These are phyloP conservation scores for Bryum argenteum DNA, from an alignment of 225 moss, liverwort and hornwort species.

Conservation along the genomic window DNA sequence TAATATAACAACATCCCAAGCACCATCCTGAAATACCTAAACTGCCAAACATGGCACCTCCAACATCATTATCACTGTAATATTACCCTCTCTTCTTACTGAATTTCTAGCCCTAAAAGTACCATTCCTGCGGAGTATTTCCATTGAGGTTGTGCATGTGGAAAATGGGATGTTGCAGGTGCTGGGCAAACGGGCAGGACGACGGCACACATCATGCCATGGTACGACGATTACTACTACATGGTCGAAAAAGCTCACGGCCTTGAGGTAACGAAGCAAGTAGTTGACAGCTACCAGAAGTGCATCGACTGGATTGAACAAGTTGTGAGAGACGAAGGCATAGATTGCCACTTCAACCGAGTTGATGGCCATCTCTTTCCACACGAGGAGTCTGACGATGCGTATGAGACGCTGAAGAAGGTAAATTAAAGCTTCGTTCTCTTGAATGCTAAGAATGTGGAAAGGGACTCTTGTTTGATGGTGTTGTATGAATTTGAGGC, in stretches of 20 bases:
- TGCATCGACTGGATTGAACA: slow-evolving; percentile 49
- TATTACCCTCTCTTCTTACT: too few relatives aligned
- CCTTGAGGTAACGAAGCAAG: slow-evolving; percentile 23
- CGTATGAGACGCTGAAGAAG: slow-evolving; percentile 31
- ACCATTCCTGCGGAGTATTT: too few relatives aligned
- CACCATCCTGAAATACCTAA: too few relatives aligned
- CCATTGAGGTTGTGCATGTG: too few relatives aligned
- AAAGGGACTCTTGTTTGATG: too few relatives aligned
- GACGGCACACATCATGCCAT: slow-evolving; percentile 50
- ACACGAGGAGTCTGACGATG: slow-evolving; percentile 45
- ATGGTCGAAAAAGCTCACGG: slow-evolving; percentile 35
- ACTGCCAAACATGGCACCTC: too few relatives aligned
- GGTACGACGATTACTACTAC: slow-evolving; percentile 45
- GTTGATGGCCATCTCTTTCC: slow-evolving; percentile 45
- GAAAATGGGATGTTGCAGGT: neutral
- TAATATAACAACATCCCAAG: too few relatives aligned
- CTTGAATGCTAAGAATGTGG: too few relatives aligned
- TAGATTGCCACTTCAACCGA: slow-evolving; percentile 44
- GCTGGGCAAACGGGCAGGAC: slow-evolving; percentile 45
- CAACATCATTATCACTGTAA: too few relatives aligned
- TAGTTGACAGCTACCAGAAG: slow-evolving; percentile 43
- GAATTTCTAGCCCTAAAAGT: too few relatives aligned
- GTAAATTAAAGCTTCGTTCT: neutral
- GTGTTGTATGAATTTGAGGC: neutral
- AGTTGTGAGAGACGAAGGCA: slow-evolving; percentile 37